Conservation (phyloP, 2,329 filamentous ascomycete genomes). For the Cladophialophora bantiana region DNA sequence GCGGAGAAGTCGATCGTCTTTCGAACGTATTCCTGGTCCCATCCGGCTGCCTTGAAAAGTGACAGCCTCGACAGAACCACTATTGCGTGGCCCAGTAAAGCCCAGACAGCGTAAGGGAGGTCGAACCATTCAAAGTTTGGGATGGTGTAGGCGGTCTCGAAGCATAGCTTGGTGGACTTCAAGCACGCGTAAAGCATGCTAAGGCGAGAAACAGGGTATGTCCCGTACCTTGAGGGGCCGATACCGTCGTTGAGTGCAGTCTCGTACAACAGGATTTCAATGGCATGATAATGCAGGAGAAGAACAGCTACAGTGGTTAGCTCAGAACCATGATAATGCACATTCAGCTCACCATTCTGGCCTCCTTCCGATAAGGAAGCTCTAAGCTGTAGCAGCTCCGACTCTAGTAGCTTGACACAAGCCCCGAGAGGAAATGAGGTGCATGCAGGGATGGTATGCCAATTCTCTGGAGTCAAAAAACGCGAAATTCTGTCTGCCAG, state of each 20-base stretch:
- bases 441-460: slow-evolving; percentile 20
- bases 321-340: neutral
- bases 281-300: slow-evolving; percentile 39
- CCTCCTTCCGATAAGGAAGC: slow-evolving; percentile 23
- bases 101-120: slow-evolving; percentile 55
- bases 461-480: slow-evolving; percentile 35
- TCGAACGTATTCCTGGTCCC: slow-evolving; percentile 40
- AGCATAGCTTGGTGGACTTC: slow-evolving; percentile 58
- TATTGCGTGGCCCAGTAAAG: slow-evolving; percentile 58
- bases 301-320: slow-evolving; percentile 37
- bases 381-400: slow-evolving; percentile 47
- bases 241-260: slow-evolving; percentile 45
- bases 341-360: slow-evolving; percentile 17
- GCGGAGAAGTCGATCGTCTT: slow-evolving; percentile 38
- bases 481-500: slow-evolving; percentile 58
- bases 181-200: slow-evolving; percentile 60
- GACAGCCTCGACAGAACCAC: slow-evolving; percentile 40
- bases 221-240: slow-evolving; percentile 49
- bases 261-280: slow-evolving; percentile 42
- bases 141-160: slow-evolving; percentile 57
- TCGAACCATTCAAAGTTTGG: slow-evolving; percentile 54
- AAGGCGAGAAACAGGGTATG: slow-evolving; percentile 50
- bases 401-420: slow-evolving; percentile 54
- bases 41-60: slow-evolving; percentile 37
- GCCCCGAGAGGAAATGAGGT: slow-evolving; percentile 36